A percentile compares a stretch with the other conserved stretches of the same genome.
These are phyloP conservation scores for Blastocystis sp. DNA, from an alignment of 352 stramenopile species.

Conservation along the genomic window DNA sequence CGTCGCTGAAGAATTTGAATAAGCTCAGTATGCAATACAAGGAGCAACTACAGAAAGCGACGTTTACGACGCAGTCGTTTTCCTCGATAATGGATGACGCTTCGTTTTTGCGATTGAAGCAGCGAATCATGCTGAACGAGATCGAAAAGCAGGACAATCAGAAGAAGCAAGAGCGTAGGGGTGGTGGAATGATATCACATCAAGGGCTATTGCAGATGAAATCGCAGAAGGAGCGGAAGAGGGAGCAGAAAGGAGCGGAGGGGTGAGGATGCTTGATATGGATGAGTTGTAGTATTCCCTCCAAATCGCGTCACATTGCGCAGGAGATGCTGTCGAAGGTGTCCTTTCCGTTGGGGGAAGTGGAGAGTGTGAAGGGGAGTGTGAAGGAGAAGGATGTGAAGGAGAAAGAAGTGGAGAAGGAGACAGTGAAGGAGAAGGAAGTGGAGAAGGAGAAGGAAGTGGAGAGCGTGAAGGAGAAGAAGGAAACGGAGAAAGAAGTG, in stretches of 20 bases:
- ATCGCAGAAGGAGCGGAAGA: neutral
- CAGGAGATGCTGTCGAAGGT: neutral
- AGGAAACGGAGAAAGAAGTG: neutral
- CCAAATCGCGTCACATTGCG: neutral
- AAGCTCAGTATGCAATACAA: slow-evolving; percentile 7
- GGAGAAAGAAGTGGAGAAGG: neutral
- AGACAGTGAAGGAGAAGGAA: neutral
- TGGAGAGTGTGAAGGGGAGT: neutral
- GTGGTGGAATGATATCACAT: neutral
- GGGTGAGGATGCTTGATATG: neutral
- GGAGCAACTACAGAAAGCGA: neutral
- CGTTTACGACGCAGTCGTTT: neutral
- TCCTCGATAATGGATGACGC: neutral
- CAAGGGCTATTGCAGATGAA: neutral
- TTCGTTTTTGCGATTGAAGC: neutral
- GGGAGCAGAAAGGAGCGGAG: neutral
- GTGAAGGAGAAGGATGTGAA: neutral
- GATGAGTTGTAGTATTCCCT: neutral
- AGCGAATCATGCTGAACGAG: neutral
- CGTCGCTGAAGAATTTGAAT: neutral
- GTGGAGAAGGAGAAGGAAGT: neutral
- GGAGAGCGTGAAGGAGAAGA: neutral
- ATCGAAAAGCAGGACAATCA: neutral
- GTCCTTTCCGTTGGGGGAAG: neutral
- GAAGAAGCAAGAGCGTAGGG: neutral